Evolutionary conservation across 805 yeast species (phyloP).

Genomic region (Yarrowia deformans): DNA sequence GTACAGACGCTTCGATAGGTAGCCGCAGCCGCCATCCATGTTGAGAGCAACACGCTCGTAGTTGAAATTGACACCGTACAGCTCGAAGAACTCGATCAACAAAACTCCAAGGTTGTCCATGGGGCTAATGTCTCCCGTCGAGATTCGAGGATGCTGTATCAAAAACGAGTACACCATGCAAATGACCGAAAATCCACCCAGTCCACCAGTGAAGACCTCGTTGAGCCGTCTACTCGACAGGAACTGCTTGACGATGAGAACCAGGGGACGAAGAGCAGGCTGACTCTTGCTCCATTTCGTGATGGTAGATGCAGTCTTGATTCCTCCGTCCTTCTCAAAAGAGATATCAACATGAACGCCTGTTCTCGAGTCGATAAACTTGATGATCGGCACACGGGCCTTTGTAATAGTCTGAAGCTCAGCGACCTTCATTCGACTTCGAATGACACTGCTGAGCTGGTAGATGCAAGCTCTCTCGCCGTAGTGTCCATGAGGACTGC

Average conservation of each 20-base stretch:
- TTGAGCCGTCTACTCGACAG: constrained; percentile 77
- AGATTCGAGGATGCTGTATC: constrained; percentile 76
- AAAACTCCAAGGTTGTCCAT: constrained; percentile 82
- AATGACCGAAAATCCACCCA: constrained; percentile 94
- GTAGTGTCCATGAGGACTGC: constrained; percentile 64
- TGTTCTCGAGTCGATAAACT: constrained; percentile 77
- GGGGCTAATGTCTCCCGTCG: constrained; percentile 70
- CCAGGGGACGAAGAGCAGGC: constrained; percentile 84
- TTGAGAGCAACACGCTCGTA: constrained; percentile 80
- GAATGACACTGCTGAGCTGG: constrained; percentile 72
- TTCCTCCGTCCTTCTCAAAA: constrained; percentile 83
- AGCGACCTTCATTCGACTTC: constrained; percentile 66
- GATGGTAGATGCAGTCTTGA: constrained; percentile 81
- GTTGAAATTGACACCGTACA: constrained; percentile 88
- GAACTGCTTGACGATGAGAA: constrained; percentile 83
- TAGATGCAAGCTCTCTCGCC: constrained; percentile 69
- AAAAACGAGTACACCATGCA: constrained; percentile 83
- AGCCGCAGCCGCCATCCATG: constrained; percentile 64
- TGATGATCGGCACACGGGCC: constrained; percentile 93
- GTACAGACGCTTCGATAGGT: constrained; percentile 64
- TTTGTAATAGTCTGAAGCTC: constrained; percentile 84
- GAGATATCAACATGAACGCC: constrained; percentile 86
- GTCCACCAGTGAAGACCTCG: constrained; percentile 90
- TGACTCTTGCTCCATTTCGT: constrained; percentile 73
- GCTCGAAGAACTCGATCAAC: constrained; percentile 88